Percentiles rank a stretch among this genome's conserved stretches.
Evolutionary conservation across 345 rosid species (phyloP).

Genomic region (Syzygium oleosum): DNA sequence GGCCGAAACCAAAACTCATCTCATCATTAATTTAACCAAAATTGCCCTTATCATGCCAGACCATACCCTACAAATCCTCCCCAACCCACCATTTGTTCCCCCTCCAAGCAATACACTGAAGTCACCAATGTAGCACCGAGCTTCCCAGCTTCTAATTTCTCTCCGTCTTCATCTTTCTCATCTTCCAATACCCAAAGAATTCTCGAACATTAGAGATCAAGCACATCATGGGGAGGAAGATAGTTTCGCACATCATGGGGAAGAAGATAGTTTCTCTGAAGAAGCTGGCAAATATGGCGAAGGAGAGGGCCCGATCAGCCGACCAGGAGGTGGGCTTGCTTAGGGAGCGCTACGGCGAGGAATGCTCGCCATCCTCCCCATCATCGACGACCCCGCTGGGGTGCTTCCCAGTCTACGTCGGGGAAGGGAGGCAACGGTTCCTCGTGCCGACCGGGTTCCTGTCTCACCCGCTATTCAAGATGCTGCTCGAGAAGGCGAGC

Average conservation of each 20-base stretch:
- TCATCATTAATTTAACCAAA: not conserved
- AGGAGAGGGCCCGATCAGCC: not conserved
- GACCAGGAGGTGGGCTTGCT: conserved; percentile 3
- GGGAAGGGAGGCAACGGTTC: conserved; percentile 53
- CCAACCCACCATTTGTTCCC: not conserved
- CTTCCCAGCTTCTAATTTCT: not conserved
- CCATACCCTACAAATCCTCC: not conserved
- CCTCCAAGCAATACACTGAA: not conserved
- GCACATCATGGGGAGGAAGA: not conserved
- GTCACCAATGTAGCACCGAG: not conserved
- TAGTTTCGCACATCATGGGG: not conserved
- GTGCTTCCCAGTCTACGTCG: conserved; percentile 63
- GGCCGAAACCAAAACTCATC: not conserved
- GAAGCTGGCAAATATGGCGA: not conserved
- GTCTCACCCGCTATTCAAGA: conserved; percentile 65
- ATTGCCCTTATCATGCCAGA: not conserved
- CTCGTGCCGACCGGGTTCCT: conserved; percentile 60
- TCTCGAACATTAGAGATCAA: not conserved
- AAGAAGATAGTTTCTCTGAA: not conserved
- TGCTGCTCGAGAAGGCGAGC: conserved; percentile 63
- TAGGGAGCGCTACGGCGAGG: conserved; percentile 12
- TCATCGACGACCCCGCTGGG: conserved; percentile 42
- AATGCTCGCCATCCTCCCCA: conserved; percentile 8
- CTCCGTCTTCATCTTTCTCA: not conserved
- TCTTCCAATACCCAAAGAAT: not conserved